Evolutionary conservation across 768 basidiomycete species (phyloP).

Genomic region (Lactifluus subvellereus): DNA sequence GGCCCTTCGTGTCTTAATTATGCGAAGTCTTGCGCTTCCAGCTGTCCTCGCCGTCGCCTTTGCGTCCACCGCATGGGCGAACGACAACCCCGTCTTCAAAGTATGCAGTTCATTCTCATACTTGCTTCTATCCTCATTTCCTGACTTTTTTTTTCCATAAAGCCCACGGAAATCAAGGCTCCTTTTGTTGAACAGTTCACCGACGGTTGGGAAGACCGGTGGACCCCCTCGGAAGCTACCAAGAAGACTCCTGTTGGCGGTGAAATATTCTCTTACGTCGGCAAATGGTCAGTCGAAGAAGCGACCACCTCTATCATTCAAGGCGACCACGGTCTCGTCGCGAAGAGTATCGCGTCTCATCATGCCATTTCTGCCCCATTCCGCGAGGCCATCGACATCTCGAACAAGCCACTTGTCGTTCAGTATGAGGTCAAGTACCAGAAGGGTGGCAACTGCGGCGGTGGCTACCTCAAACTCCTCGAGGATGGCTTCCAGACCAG

Average conservation of each 20-base stretch:
- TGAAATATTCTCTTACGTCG: constrained; percentile 97
- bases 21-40: constrained; percentile 88
- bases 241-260: constrained; percentile 96
- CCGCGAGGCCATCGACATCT: constrained; percentile 68
- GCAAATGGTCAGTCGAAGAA: constrained; percentile 95
- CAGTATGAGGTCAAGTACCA: constrained; percentile 99
- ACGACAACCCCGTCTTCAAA: constrained; percentile 61
- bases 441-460: constrained; percentile 98
- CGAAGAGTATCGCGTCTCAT: constrained; percentile 95
- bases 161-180: constrained; percentile 77
- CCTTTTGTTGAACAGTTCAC: constrained; percentile 97
- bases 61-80: constrained; percentile 56
- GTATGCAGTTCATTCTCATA: constrained; percentile 33
- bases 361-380: constrained; percentile 98
- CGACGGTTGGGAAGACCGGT: constrained; percentile 82
- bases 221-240: constrained; percentile 95
- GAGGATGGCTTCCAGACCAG: constrained; percentile 91
- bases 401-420: constrained; percentile 80
- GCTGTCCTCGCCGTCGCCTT: constrained; percentile 55
- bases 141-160: constrained; percentile 15
- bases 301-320: constrained; percentile 67
- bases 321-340: constrained; percentile 89
- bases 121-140: neutral
- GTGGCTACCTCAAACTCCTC: constrained; percentile 96
- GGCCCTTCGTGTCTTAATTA: constrained; percentile 31